Base-by-base conservation (phyloP, 2,329 filamentous ascomycete species). In the Allantophomopsis lycopodina region DNA sequence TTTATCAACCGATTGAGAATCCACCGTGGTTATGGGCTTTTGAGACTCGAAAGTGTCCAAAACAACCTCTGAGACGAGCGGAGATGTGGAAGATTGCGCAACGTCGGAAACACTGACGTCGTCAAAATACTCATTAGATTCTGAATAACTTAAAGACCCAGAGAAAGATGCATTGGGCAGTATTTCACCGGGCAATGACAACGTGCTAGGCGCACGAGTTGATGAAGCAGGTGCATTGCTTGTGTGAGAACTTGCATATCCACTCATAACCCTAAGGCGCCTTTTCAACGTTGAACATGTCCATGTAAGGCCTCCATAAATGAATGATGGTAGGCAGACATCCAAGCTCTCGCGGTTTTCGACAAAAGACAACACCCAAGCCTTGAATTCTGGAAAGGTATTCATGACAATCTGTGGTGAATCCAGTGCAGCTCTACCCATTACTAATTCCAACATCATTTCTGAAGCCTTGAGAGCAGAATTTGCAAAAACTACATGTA, bases 401-500 rank as follows among this genome's bases (percentile, higher is more conserved):
- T 62, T 56, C 7, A 52, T 46, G 5, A 55, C 50, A 16, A 58
- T 56, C 5, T 60, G 59, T 21, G 51, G 48, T 21, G 44, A 50
- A n/a, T 49, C 46, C 6, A 50, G 36, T 35, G 46, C 48, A 8
- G 48, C 42, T 32, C 46, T 50, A 1, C 52, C 50, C 14, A 47
- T 48, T 32, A 56, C 46, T 45, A 50, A 48, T 11, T 51, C 51
- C 13, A 56, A 36, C 17, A 55, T 40, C 4, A 46, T 76, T 73
- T 35, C 33, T 8, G 10, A 11, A 16, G 33, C 11, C 15, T 15
- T 8, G 39, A 89, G 60, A 3, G 80, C 71, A 8, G 69, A 64
- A 53, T 89, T 91, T 21, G 72, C 70, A 54, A 82, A 88, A 0
- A 84, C 48, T 7, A 84, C 66, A 21, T 71, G 66, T 31, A 88